These are phyloP conservation scores for Phytophthora hibernalis DNA, from an alignment of 352 stramenopile species.

Conservation along the genomic window DNA sequence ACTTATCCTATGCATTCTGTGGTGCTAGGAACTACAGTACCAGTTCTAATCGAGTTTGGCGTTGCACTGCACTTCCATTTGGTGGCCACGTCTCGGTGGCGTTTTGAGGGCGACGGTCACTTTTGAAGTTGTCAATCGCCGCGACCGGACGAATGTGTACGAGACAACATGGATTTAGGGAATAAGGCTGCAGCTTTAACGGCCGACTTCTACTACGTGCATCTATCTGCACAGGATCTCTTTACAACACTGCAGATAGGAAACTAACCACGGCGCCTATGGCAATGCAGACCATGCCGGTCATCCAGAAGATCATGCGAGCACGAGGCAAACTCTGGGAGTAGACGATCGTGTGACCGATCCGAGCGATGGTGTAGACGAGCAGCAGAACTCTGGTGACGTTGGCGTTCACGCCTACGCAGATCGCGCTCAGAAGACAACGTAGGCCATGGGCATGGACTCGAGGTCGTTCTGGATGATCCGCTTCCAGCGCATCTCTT, in stretches of 20 bases:
- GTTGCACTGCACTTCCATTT: not conserved
- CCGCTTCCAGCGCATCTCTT: constrained; percentile 59
- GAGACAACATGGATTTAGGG: constrained; percentile 15
- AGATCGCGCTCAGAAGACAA: constrained; percentile 55
- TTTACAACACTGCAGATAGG: constrained; percentile 20
- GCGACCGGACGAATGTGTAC: constrained; percentile 16
- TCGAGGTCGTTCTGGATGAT: constrained; percentile 72
- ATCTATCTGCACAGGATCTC: not conserved
- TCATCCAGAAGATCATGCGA: constrained; percentile 42
- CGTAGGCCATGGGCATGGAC: constrained; percentile 62
- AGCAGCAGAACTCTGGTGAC: constrained; percentile 39
- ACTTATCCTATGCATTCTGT: too few relatives aligned
- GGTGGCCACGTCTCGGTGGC: constrained; percentile 14
- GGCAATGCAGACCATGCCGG: constrained; percentile 36
- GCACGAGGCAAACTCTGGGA: constrained; percentile 36
- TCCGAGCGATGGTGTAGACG: constrained; percentile 52
- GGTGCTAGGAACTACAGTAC: not conserved
- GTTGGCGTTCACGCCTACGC: constrained; percentile 40
- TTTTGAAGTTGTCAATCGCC: constrained; percentile 13
- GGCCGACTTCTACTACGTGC: constrained; percentile 7
- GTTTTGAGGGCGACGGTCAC: constrained; percentile 5
- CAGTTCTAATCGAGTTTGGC: not conserved
- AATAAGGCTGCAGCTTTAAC: constrained; percentile 4
- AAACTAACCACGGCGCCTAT: constrained; percentile 23
- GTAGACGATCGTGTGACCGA: constrained; percentile 57